Percentiles rank a stretch among this genome's conserved stretches.
These are phyloP conservation scores for Citrus inodora DNA, from an alignment of 345 rosid genomes.

Conservation along the genomic window DNA sequence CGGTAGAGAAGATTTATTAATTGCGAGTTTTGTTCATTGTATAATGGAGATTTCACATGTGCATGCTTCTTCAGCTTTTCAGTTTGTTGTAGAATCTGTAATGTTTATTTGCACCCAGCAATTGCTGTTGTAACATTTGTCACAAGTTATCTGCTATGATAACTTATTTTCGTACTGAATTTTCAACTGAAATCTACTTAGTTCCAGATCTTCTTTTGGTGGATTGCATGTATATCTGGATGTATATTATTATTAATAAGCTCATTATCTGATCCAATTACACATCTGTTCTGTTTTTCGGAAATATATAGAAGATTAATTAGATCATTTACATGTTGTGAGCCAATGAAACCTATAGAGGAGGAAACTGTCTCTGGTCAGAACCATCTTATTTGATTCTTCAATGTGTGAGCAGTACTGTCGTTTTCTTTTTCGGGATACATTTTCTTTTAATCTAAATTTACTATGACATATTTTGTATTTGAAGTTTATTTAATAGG, in stretches of 20 bases:
- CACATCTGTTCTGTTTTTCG: not conserved
- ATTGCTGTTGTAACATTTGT: not conserved
- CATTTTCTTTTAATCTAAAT: not conserved
- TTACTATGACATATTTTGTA: not conserved
- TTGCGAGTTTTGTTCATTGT: not conserved
- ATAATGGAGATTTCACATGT: not conserved
- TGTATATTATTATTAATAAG: not conserved
- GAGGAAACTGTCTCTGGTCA: not conserved
- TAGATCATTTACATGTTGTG: not conserved
- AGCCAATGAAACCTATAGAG: not conserved
- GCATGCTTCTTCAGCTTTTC: not conserved
- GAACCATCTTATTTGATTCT: not conserved
- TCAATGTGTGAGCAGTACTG: not conserved
- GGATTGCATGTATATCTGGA: not conserved
- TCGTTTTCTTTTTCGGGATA: not conserved
- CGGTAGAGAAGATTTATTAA: not conserved
- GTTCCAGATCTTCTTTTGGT: not conserved
- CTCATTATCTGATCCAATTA: not conserved
- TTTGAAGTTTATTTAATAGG: not conserved
- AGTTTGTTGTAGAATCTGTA: not conserved
- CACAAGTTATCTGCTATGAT: not conserved
- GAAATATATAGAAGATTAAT: not conserved
- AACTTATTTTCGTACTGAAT: not conserved
- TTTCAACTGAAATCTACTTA: not conserved
- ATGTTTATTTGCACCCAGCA: not conserved